These are phyloP conservation scores for Diospyros kaki DNA, from an alignment of 148 eudicot species.

Conservation along the genomic window DNA sequence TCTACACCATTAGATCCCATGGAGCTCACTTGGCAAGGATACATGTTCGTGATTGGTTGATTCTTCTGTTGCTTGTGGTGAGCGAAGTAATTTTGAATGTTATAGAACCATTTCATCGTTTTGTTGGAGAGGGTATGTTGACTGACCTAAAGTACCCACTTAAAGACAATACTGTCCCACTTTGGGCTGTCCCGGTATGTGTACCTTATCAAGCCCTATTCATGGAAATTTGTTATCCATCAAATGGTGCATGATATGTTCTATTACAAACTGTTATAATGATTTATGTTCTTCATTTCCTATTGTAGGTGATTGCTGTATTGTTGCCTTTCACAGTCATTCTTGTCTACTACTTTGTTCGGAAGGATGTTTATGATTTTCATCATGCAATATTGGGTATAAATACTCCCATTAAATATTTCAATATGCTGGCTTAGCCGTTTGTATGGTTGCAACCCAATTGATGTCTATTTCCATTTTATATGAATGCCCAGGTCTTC, in stretches of 20 bases:
- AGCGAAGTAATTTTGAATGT: slow-evolving; percentile 56
- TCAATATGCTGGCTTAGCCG: not conserved
- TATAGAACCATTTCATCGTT: slow-evolving; percentile 88
- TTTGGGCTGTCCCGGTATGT: slow-evolving; percentile 88
- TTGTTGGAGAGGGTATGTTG: slow-evolving; percentile 82
- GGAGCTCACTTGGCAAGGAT: slow-evolving; percentile 64
- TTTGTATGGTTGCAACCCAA: not conserved
- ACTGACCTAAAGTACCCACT: slow-evolving; percentile 78
- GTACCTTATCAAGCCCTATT: not conserved
- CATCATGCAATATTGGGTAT: slow-evolving; percentile 87
- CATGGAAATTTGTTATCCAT: not conserved
- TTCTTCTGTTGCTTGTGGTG: slow-evolving; percentile 58
- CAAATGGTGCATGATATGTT: not conserved
- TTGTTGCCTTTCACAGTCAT: slow-evolving; percentile 70
- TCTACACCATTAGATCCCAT: slow-evolving; percentile 72
- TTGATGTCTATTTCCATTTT: not conserved
- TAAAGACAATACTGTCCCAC: slow-evolving; percentile 73
- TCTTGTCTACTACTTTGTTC: slow-evolving; percentile 56
- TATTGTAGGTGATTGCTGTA: slow-evolving; percentile 60
- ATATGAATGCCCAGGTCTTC: slow-evolving; percentile 48
- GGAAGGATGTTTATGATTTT: slow-evolving; percentile 79
- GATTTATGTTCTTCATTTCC: slow-evolving; percentile 4
- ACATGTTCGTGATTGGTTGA: slow-evolving; percentile 87
- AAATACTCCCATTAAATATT: not conserved
- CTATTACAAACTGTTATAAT: not conserved